phyloP scores from a whole-genome alignment of 192 early-diverging fungal species.

The Coemansia sp. region DNA sequence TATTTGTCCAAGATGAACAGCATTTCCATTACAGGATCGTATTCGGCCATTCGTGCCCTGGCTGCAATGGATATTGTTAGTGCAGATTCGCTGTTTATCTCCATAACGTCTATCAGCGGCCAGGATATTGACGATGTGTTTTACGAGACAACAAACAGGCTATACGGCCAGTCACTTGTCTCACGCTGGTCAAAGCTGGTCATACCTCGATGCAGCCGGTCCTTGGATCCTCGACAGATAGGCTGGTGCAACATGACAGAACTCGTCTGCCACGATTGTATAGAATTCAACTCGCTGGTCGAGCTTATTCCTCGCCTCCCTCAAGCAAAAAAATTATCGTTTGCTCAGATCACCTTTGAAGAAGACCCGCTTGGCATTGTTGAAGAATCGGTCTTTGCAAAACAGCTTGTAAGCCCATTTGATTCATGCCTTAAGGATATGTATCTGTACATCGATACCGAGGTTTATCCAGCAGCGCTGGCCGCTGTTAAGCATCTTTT shows the following conservation, averaged over 20 bases:
- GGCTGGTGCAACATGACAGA: constrained; percentile 1
- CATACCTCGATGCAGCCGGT: neutral
- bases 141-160: neutral
- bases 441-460: neutral
- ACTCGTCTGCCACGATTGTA: neutral
- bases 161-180: neutral
- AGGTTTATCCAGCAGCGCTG: neutral
- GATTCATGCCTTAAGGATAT: neutral
- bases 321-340: neutral
- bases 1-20: neutral
- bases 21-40: neutral
- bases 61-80: neutral
- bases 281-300: constrained; percentile 2
- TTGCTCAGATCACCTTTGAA: neutral
- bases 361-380: neutral
- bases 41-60: neutral
- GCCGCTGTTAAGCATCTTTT: constrained; percentile 6
- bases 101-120: neutral
- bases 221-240: neutral
- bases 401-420: neutral
- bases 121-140: neutral
- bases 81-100: neutral
- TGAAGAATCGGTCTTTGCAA: neutral
- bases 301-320: neutral
- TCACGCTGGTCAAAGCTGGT: neutral